Conservation (phyloP, 1,284 basidiomycete species). For the Mycosarcoma maydis region DNA sequence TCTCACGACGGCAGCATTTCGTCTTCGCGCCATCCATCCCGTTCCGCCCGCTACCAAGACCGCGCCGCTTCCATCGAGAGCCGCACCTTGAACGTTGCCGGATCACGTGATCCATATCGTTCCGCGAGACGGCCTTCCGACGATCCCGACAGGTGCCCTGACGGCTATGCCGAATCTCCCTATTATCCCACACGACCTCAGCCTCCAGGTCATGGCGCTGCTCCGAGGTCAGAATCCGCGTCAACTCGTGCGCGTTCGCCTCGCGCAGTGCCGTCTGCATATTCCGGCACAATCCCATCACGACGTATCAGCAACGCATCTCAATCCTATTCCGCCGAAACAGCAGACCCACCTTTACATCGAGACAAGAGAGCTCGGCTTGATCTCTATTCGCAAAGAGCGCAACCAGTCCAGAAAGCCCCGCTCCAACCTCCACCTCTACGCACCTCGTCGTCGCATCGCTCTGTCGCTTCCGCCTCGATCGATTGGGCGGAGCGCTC, state of each 20-base stretch:
- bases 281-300: slow-evolving; percentile 13
- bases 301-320: slow-evolving; percentile 27
- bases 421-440: slow-evolving; percentile 24
- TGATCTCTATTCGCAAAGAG: slow-evolving; percentile 26
- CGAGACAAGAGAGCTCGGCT: slow-evolving; percentile 37
- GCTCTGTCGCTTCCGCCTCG: slow-evolving; percentile 12
- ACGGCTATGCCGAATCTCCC: slow-evolving; percentile 21
- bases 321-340: slow-evolving; percentile 9
- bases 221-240: slow-evolving; percentile 13
- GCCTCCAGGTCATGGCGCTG: slow-evolving; percentile 1
- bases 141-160: slow-evolving; percentile 10
- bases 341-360: slow-evolving; percentile 13
- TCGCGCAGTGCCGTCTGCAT: not conserved
- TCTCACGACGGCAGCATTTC: slow-evolving; percentile 3
- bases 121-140: slow-evolving; percentile 8
- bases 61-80: slow-evolving; percentile 1
- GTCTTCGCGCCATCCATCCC: slow-evolving; percentile 13
- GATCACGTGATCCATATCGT: slow-evolving; percentile 16
- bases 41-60: slow-evolving; percentile 6
- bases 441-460: slow-evolving; percentile 21
- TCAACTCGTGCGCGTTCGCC: slow-evolving; percentile 21
- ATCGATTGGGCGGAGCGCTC: slow-evolving; percentile 19
- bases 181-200: slow-evolving; percentile 9
- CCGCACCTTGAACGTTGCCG: slow-evolving; percentile 1
- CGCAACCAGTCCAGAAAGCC: slow-evolving; percentile 6